phyloP scores from a whole-genome alignment of 306 rosid species.

The Trichosanthes truncata region DNA sequence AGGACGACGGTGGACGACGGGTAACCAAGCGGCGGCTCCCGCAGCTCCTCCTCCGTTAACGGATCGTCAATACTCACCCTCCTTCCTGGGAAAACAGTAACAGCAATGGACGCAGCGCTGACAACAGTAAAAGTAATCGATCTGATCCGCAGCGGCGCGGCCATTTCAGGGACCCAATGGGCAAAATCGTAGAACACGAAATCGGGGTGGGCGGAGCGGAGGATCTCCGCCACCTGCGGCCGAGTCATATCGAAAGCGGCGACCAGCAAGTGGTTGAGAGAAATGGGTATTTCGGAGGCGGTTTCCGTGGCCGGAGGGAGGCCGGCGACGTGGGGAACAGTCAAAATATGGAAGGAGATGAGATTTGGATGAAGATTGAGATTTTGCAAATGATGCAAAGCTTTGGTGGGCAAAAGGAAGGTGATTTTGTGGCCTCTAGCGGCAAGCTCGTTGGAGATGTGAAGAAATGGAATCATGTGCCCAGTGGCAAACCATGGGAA shows the following conservation, averaged over 20 bases:
- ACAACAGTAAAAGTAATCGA: conserved; percentile 26
- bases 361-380: conserved; percentile 25
- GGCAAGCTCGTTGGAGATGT: conserved; percentile 44
- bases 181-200: conserved; percentile 31
- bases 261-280: conserved; percentile 8
- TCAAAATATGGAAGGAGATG: conserved; percentile 20
- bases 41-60: conserved; percentile 27
- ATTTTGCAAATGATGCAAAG: conserved; percentile 13
- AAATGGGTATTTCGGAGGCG: conserved; percentile 28
- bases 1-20: conserved; percentile 41
- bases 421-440: conserved; percentile 28
- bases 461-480: conserved; percentile 43
- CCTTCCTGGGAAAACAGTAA: conserved; percentile 18
- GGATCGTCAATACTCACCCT: conserved; percentile 14
- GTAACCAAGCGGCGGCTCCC: conserved; percentile 30
- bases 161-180: conserved; percentile 27
- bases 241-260: conserved; percentile 28
- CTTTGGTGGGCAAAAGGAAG: conserved; percentile 28
- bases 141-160: conserved; percentile 13
- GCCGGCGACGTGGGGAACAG: conserved; percentile 27
- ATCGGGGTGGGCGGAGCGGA: conserved; percentile 18
- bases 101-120: conserved; percentile 25
- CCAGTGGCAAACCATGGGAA: conserved; percentile 52
- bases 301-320: conserved; percentile 35
- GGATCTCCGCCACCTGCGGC: conserved; percentile 8